These are phyloP conservation scores for Karstenula rhodostoma DNA, from an alignment of 2,329 filamentous ascomycete genomes.

Conservation along the genomic window DNA sequence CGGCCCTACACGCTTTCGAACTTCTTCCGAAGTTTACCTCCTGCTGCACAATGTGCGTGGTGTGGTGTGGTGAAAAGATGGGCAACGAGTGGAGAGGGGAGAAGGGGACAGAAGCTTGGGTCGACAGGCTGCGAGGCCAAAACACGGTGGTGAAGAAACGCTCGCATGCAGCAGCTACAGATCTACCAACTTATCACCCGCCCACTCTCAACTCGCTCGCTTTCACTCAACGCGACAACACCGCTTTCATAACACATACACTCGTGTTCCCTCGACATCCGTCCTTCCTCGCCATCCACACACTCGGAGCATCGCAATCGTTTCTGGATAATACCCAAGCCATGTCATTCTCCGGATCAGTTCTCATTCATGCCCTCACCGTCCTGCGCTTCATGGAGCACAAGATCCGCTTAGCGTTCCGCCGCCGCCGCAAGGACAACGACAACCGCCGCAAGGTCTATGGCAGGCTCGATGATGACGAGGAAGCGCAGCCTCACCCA, in stretches of 20 bases:
- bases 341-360: neutral
- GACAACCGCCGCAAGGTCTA: neutral
- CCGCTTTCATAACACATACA: neutral
- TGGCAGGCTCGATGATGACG: neutral
- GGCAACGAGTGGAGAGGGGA: neutral
- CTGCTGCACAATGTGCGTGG: neutral
- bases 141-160: constrained; percentile 6
- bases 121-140: neutral
- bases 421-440: neutral
- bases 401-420: neutral
- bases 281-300: neutral
- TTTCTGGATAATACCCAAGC: neutral
- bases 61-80: neutral
- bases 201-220: neutral
- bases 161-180: neutral
- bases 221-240: neutral
- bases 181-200: neutral
- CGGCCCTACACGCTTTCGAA: neutral
- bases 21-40: neutral
- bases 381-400: neutral
- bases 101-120: constrained; percentile 2
- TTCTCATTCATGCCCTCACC: neutral
- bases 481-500: neutral
- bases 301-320: too few species aligned
- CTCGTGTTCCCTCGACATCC: neutral